A percentile compares a stretch with the other conserved stretches of the same genome.
Evolutionary conservation across 345 rosid genomes (phyloP).

Genomic region (Murraya koenigii): DNA sequence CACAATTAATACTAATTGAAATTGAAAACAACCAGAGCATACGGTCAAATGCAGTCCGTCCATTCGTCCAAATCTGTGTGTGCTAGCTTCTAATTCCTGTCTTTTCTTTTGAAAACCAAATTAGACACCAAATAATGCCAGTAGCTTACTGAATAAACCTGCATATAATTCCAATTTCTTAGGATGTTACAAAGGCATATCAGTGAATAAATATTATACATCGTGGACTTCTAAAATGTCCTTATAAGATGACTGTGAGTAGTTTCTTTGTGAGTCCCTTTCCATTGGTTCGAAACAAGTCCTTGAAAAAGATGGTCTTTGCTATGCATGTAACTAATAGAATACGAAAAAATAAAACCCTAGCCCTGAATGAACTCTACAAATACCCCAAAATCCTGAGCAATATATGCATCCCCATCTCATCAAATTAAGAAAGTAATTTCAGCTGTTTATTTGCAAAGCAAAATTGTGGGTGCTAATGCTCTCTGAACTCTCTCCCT

Average conservation of each 20-base stretch:
- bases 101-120: background rate
- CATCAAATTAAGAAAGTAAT: background rate
- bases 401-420: background rate
- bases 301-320: background rate
- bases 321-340: background rate
- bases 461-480: constrained; percentile 13
- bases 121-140: background rate
- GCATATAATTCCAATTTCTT: background rate
- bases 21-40: background rate
- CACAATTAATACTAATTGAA: background rate
- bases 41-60: background rate
- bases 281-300: background rate
- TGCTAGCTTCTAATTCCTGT: background rate
- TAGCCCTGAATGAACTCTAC: background rate
- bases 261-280: background rate
- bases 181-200: background rate
- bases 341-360: background rate
- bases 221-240: background rate
- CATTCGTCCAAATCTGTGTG: background rate
- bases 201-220: background rate
- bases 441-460: background rate
- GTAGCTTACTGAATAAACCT: background rate
- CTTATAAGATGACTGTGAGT: background rate
- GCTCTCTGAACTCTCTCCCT: constrained; percentile 46
- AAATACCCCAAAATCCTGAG: background rate